Conservation (phyloP, 2,329 filamentous ascomycete species). For the Fusarium phyllophilum region DNA sequence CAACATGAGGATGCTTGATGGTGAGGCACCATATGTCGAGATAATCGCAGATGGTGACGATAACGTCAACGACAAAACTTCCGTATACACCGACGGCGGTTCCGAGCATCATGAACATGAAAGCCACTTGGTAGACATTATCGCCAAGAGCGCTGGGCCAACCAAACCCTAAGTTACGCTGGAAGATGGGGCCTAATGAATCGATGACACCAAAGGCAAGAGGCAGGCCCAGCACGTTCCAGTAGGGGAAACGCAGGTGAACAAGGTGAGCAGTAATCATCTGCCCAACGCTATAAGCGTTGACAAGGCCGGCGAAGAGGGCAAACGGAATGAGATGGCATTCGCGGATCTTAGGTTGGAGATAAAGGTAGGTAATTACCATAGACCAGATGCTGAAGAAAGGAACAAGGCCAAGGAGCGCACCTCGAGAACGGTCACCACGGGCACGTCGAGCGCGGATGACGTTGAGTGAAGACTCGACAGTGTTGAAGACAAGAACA, state of each 20-base stretch:
- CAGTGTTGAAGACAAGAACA: slow-evolving; percentile 85
- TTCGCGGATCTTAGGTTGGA: slow-evolving; percentile 85
- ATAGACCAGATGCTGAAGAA: slow-evolving; percentile 83
- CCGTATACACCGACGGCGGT: slow-evolving; percentile 91
- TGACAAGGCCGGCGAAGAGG: slow-evolving; percentile 88
- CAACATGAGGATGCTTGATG: slow-evolving; percentile 83
- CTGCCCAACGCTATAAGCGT: slow-evolving; percentile 93
- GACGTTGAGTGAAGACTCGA: slow-evolving; percentile 83
- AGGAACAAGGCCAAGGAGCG: slow-evolving; percentile 84
- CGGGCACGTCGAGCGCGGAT: slow-evolving; percentile 81
- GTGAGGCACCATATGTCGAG: slow-evolving; percentile 98
- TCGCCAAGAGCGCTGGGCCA: slow-evolving; percentile 82
- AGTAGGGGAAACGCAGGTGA: slow-evolving; percentile 87
- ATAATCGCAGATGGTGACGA: slow-evolving; percentile 97
- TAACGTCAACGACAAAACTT: slow-evolving; percentile 96
- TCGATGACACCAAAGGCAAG: slow-evolving; percentile 83
- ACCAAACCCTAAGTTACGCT: slow-evolving; percentile 68
- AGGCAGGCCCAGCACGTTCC: slow-evolving; percentile 84
- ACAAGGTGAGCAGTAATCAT: slow-evolving; percentile 96
- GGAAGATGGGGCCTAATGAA: slow-evolving; percentile 76
- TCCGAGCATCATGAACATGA: slow-evolving; percentile 89
- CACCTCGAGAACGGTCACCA: slow-evolving; percentile 75
- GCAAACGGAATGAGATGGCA: slow-evolving; percentile 89
- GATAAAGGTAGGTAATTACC: slow-evolving; percentile 80
- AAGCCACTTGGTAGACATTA: slow-evolving; percentile 88